Percentiles rank a stretch among this genome's conserved stretches.
These are phyloP conservation scores for Calycina herbarum DNA, from an alignment of 2,329 filamentous ascomycete genomes.

Conservation along the genomic window DNA sequence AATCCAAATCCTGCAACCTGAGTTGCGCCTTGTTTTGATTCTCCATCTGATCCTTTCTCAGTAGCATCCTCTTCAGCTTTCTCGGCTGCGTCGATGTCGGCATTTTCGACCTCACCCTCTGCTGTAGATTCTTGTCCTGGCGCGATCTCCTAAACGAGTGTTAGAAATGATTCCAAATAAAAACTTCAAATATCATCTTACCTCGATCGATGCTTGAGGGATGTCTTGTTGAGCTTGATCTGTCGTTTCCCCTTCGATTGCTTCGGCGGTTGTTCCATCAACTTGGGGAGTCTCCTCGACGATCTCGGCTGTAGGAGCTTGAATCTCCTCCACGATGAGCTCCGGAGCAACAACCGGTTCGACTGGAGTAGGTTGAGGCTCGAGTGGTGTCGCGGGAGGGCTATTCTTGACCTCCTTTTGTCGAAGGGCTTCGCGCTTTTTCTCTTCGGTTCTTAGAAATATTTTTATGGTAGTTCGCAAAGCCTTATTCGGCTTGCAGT, in stretches of 20 bases:
- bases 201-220: conserved; percentile 41
- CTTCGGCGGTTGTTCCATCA: conserved; percentile 15
- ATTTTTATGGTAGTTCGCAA: conserved; percentile 90
- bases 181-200: conserved; percentile 23
- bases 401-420: conserved; percentile 42
- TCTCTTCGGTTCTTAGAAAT: conserved; percentile 87
- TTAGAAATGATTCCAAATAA: conserved; percentile 21
- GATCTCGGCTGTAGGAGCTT: background rate
- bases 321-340: background rate
- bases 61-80: conserved; percentile 17
- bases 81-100: conserved; percentile 14
- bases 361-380: conserved; percentile 28
- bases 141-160: conserved; percentile 33
- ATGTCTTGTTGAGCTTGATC: conserved; percentile 38
- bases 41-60: conserved; percentile 23
- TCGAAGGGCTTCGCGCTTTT: conserved; percentile 73
- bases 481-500: conserved; percentile 86
- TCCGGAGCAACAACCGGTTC: conserved; percentile 16
- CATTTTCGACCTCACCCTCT: conserved; percentile 19
- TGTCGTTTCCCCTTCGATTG: conserved; percentile 17
- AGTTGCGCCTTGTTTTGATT: conserved; percentile 19
- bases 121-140: conserved; percentile 36
- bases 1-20: conserved; percentile 44
- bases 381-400: conserved; percentile 37
- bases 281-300: conserved; percentile 10